Conservation (phyloP, 805 yeast species). For the Blastobotrys parvus region DNA sequence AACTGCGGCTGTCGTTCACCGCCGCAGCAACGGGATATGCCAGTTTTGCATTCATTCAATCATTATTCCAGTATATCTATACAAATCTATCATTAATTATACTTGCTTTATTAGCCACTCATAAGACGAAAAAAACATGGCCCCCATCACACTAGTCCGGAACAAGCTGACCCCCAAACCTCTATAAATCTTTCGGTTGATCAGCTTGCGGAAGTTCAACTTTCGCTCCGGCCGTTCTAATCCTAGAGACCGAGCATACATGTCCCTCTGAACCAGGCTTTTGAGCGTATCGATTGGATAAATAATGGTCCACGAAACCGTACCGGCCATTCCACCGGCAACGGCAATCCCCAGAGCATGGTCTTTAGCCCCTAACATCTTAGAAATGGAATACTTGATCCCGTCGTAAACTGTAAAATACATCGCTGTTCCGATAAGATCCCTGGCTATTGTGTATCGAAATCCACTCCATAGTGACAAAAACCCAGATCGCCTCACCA, state of each 20-base stretch:
- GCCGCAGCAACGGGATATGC: too few relatives aligned
- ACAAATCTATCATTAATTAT: background rate
- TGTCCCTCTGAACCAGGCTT: conserved; percentile 64
- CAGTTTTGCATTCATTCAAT: too few relatives aligned
- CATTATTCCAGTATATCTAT: too few relatives aligned
- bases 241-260: conserved; percentile 58
- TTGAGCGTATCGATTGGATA: conserved; percentile 80
- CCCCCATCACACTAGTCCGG: conserved; percentile 63
- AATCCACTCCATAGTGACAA: conserved; percentile 67
- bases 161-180: conserved; percentile 71
- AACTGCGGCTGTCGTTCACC: too few relatives aligned
- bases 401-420: conserved; percentile 74
- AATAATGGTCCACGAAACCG: conserved; percentile 62
- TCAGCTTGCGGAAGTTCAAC: conserved; percentile 25
- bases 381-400: conserved; percentile 43
- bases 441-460: conserved; percentile 54
- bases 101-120: conserved; percentile 49
- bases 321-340: conserved; percentile 78
- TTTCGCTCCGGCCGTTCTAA: conserved; percentile 27
- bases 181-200: conserved; percentile 53
- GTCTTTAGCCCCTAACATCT: conserved; percentile 17
- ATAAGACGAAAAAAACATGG: conserved; percentile 65
- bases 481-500: conserved; percentile 52
- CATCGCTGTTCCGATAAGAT: conserved; percentile 60
- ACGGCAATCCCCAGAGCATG: conserved; percentile 43